phyloP scores from a whole-genome alignment of 768 basidiomycete genomes.

The Podaxis sp. region DNA sequence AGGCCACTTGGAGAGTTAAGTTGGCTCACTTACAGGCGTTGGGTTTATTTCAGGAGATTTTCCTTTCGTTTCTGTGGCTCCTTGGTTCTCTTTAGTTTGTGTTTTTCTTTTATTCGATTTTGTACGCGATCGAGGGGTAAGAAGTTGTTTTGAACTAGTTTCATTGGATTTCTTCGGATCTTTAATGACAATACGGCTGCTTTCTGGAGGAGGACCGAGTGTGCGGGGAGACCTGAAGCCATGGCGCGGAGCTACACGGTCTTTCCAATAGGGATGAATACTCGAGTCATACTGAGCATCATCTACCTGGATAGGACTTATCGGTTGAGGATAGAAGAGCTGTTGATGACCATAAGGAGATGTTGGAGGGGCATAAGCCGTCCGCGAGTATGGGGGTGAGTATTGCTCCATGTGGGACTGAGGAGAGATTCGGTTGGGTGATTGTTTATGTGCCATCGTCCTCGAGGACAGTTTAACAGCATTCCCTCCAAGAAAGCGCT shows the following conservation, averaged over 20 bases:
- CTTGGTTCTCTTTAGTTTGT: not conserved
- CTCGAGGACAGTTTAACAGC: constrained; percentile 8
- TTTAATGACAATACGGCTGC: constrained; percentile 7
- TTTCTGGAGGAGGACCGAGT: constrained; percentile 2
- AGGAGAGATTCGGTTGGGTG: not conserved
- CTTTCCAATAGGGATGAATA: constrained; percentile 12
- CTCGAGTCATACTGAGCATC: constrained; percentile 6
- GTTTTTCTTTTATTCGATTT: not conserved
- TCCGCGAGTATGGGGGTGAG: constrained; percentile 2
- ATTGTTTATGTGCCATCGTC: constrained; percentile 6
- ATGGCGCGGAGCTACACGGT: constrained; percentile 10
- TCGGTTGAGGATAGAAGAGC: not conserved
- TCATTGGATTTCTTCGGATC: constrained; percentile 6
- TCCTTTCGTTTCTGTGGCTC: not conserved
- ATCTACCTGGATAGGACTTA: constrained; percentile 2
- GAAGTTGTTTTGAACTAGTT: not conserved
- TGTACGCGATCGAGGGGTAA: constrained; percentile 3
- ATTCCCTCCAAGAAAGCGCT: not conserved
- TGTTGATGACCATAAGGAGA: not conserved
- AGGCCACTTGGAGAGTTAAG: not conserved
- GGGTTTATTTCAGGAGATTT: not conserved
- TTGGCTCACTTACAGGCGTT: not conserved
- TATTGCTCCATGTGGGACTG: constrained; percentile 6
- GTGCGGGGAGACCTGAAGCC: constrained; percentile 8
- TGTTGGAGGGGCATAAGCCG: not conserved